Conservation (phyloP, 345 rosid genomes). For the Euphorbia tirucalli region DNA sequence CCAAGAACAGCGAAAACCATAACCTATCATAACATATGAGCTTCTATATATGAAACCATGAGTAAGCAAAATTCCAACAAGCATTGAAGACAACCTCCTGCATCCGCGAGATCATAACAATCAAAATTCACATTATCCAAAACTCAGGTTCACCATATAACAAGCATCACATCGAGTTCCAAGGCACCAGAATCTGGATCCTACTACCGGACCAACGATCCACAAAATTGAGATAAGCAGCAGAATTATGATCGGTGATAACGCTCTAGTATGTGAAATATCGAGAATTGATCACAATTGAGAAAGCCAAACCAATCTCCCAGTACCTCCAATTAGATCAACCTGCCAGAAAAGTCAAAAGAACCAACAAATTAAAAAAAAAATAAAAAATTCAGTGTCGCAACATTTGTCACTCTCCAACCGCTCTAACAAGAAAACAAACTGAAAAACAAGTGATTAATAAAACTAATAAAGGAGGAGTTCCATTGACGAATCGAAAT, state of each 20-base stretch:
- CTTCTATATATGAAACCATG: conserved; percentile 31
- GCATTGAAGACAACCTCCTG: conserved; percentile 30
- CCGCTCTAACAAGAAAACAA: conserved; percentile 4
- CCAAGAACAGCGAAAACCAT: conserved; percentile 34
- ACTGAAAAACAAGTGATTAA: too few relatives aligned
- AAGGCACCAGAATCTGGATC: conserved; percentile 3
- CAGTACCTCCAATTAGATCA: conserved; percentile 14
- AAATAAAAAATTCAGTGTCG: neutral
- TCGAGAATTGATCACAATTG: neutral
- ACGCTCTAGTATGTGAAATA: conserved; percentile 5
- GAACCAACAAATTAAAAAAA: neutral
- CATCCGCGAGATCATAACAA: conserved; percentile 10
- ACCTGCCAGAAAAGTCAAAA: conserved; percentile 15
- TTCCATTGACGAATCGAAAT: neutral
- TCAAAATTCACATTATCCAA: conserved; percentile 2
- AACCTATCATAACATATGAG: conserved; percentile 36
- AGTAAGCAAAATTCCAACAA: conserved; percentile 27
- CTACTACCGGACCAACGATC: conserved; percentile 3
- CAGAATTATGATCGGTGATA: neutral
- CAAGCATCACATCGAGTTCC: neutral
- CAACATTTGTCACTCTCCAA: neutral
- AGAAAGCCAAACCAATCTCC: neutral
- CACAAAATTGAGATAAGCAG: conserved; percentile 1
- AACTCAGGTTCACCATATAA: neutral
- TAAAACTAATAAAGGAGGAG: neutral